Base-by-base conservation (phyloP, 352 stramenopile species). In the Elongisporangium anandrum region DNA sequence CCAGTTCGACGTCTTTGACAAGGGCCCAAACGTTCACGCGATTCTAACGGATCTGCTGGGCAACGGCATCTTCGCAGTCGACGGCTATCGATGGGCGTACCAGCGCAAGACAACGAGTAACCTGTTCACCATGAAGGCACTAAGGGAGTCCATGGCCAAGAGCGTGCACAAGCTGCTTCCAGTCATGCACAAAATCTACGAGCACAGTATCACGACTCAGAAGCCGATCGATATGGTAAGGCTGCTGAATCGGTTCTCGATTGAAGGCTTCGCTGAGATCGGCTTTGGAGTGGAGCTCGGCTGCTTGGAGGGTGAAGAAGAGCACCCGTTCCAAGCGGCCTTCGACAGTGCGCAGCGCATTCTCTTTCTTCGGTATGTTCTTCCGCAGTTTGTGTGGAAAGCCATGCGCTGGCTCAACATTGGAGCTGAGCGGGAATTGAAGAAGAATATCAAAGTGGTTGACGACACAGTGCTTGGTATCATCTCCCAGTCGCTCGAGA, bases 1-100 rank as follows among this genome's bases (percentile, higher is more conserved):
- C 26, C 75, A 91, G 26, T 95, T 95, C 50, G 76, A 92, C 45
- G 71, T 73, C 3, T 96, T 94, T 45, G 74, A 75, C 21, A 95
- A 96, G 65, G 87, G 83, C 9, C 56, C 57, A 0, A 71, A 80
- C 51, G 63, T 80, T 45, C 63, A 69, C 57, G 64, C 79, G 26
- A 61, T 79, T 34, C 66, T 71, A 16, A 63, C 34, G 19, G 73
- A 85, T 65, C 54, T 85, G 29, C 52, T 81, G 38, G 73, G 73
- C 52, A 63, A 82, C 54, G 68, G 68, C 50, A 80, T 82, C 29
- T 75, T 85, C 29, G 39, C 77, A 10, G 70, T 69, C 20, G 78
- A 82, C 49, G 73, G 70, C n/a, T 56, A 68, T 47, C 53, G 53
- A 0, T 82, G 73, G 73, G 69, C 68, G 24, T 65, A 70, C 53